These are phyloP conservation scores for Torulaspora gathmanii DNA, from an alignment of 805 yeast genomes.

Conservation along the genomic window DNA sequence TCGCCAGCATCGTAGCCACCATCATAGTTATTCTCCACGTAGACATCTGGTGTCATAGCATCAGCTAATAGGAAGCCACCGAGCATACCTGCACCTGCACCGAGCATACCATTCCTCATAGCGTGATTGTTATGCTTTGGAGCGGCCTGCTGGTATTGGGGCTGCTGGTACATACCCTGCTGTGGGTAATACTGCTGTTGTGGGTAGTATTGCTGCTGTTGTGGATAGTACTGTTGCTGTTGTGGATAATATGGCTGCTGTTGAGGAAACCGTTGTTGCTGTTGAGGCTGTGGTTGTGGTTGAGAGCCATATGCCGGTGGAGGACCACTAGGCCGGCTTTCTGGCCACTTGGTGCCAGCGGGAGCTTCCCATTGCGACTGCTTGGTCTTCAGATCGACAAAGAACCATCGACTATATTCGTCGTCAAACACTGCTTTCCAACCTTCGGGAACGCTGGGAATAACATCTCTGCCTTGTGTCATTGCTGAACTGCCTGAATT, in stretches of 20 bases:
- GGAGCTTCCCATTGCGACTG: constrained; percentile 93
- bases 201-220: constrained; percentile 21
- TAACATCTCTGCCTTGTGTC: constrained; percentile 34
- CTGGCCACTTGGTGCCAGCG: constrained; percentile 45
- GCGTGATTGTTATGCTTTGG: constrained; percentile 35
- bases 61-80: constrained; percentile 55
- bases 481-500: constrained; percentile 4
- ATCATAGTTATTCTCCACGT: constrained; percentile 20
- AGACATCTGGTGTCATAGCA: constrained; percentile 36
- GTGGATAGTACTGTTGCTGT: constrained; percentile 15
- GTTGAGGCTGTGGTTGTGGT: constrained; percentile 17
- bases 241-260: constrained; percentile 18
- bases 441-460: constrained; percentile 57
- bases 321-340: constrained; percentile 17
- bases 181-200: constrained; percentile 27
- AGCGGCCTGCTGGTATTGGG: constrained; percentile 21
- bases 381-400: constrained; percentile 66
- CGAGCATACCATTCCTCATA: constrained; percentile 41
- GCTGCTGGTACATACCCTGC: constrained; percentile 26
- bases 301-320: constrained; percentile 37
- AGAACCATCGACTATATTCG: constrained; percentile 69
- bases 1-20: constrained; percentile 27
- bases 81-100: constrained; percentile 56
- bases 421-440: constrained; percentile 75
- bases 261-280: constrained; percentile 24